These are phyloP conservation scores for Monosporozyma yasuniensis DNA, from an alignment of 805 yeast species.

Conservation along the genomic window DNA sequence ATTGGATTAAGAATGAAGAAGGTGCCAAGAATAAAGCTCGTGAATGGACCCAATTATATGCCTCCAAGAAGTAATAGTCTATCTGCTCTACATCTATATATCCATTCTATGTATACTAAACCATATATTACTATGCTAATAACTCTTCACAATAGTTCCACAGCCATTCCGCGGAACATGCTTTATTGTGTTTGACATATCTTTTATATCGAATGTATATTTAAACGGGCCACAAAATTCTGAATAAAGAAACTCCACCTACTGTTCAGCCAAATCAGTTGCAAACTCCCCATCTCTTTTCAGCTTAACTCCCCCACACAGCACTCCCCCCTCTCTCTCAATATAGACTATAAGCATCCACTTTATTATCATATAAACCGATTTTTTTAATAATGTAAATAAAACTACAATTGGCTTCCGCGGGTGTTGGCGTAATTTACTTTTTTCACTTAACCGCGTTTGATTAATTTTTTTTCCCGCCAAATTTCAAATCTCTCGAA, in stretches of 20 bases:
- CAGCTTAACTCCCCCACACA: no score
- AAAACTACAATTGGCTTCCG: not conserved
- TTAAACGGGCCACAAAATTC: no score
- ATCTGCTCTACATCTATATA: not conserved
- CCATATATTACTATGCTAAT: no score
- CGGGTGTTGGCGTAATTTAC: not conserved
- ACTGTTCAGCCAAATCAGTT: no score
- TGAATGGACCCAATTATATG: conserved; percentile 35
- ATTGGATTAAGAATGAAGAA: conserved; percentile 82
- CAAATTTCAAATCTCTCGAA: not conserved
- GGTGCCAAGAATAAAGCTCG: conserved; percentile 73
- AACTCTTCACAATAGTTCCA: no score
- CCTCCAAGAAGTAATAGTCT: conserved; percentile 12
- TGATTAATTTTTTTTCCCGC: not conserved
- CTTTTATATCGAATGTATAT: no score
- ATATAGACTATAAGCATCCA: no score
- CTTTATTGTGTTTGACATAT: not conserved
- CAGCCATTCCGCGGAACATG: not conserved
- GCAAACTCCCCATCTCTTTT: no score
- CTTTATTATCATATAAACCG: not conserved
- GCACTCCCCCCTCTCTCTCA: no score
- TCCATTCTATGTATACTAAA: not conserved
- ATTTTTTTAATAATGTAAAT: no score
- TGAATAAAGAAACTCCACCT: no score
- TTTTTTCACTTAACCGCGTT: not conserved